phyloP scores from a whole-genome alignment of 106 monocot species.

The Posidonia australis region DNA sequence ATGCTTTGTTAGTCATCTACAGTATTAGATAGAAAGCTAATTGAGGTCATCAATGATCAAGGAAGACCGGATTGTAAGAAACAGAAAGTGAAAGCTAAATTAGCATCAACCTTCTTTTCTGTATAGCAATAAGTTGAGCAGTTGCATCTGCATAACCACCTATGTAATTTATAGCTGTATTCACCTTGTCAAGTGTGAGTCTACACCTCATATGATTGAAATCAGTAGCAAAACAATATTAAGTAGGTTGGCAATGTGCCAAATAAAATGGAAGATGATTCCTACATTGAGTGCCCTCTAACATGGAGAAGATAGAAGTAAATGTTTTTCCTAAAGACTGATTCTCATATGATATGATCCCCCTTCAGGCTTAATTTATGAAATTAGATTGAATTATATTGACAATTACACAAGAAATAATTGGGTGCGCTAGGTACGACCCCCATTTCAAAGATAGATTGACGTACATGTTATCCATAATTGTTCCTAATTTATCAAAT shows the following conservation, averaged over 20 bases:
- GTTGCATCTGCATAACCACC: constrained; percentile 74
- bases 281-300: no score
- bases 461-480: no score
- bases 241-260: neutral
- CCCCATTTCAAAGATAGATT: no score
- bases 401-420: no score
- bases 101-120: constrained; percentile 59
- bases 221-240: neutral
- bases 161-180: constrained; percentile 82
- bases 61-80: neutral
- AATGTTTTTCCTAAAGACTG: no score
- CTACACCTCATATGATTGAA: constrained; percentile 89
- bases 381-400: no score
- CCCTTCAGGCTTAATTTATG: no score
- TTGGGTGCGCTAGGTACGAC: no score
- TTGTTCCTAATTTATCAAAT: no score
- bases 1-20: constrained; percentile 65
- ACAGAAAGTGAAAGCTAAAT: neutral
- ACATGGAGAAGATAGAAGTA: no score
- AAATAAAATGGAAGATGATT: no score
- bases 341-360: no score
- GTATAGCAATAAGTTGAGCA: constrained; percentile 57
- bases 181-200: constrained; percentile 81
- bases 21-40: constrained; percentile 6
- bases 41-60: neutral